Base-by-base conservation (phyloP, 352 stramenopile species). In the Phytophthora melonis region DNA sequence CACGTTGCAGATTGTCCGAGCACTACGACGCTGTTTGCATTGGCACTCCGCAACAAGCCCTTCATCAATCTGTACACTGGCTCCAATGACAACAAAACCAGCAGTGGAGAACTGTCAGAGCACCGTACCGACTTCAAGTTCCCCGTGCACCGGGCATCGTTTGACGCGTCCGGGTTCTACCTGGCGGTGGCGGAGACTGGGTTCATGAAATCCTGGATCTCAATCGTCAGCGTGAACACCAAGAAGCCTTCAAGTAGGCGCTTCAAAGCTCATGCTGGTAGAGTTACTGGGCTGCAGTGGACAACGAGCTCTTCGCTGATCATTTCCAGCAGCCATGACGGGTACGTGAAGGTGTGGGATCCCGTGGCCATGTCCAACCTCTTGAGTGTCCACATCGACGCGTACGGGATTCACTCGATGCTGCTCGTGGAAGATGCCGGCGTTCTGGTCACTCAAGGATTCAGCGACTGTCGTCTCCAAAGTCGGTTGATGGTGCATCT, bases 301-400 rank as follows among this genome's bases (percentile, higher is more conserved):
- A 93, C 86, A 1, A 70, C 39, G 9, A 57, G 10, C 4, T 75
- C 77, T 39, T 74, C 74, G 0, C 68, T 92, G 16, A 66, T 93
- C 16, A 18, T 88, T 53, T 86, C 84, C 13, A 81, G 72, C 30
- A 84, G 86, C 5, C 60, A 72, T 19, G 86, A 93, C 49, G 86
- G 86, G 8, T 93, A 92, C 69, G 67, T 92, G 27, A 90, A 89
- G 56, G n/a, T 92, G 18, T 93, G 86, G 86, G 80, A 91, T 45
- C 53, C 84, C 2, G 58, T 72, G 14, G 9, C 63, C 2, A 58
- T 66, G 10, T 59, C 66, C 5, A 61, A 62, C 77, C 23, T 83
- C 68, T 61, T 81, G 41, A 70, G 55, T 21, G 55, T 89, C 18
- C 79, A 93, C 65, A 27, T 90, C 10, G 84, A 90, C 45, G 30